These are phyloP conservation scores for Russula griseocarnosa DNA, from an alignment of 768 basidiomycete species.

Conservation along the genomic window DNA sequence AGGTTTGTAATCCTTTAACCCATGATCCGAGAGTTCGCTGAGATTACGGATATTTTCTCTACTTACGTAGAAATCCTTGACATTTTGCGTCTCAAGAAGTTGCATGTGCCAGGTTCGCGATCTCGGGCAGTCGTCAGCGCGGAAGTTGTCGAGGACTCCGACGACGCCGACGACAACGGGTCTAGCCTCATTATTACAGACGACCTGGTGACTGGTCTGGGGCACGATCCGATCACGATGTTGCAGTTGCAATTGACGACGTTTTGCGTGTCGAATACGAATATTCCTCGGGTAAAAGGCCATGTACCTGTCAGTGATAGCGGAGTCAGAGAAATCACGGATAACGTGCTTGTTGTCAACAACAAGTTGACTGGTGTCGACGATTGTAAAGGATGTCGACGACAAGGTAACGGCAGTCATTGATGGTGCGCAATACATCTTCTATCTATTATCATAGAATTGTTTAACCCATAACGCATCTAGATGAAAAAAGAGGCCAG, in stretches of 20 bases:
- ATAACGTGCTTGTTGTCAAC: too few relatives aligned
- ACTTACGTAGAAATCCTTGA: conserved; percentile 66
- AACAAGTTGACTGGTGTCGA: too few relatives aligned
- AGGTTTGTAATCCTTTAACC: conserved; percentile 44
- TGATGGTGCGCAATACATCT: too few relatives aligned
- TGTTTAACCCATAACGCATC: too few relatives aligned
- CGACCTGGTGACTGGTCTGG: neutral
- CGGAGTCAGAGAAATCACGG: too few relatives aligned
- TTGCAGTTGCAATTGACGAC: neutral
- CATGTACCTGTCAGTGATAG: neutral
- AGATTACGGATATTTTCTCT: conserved; percentile 18
- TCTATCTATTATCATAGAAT: too few relatives aligned
- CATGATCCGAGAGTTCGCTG: neutral
- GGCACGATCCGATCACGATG: neutral
- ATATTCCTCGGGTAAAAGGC: neutral
- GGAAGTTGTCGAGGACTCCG: conserved; percentile 36
- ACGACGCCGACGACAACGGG: conserved; percentile 23
- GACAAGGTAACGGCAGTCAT: too few relatives aligned
- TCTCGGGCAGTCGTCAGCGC: conserved; percentile 35
- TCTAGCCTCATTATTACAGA: neutral
- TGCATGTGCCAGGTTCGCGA: conserved; percentile 45
- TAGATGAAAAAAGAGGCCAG: too few relatives aligned
- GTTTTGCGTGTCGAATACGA: neutral
- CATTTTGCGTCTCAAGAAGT: conserved; percentile 70
- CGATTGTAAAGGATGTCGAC: too few relatives aligned